These are phyloP conservation scores for Phialophora tarda DNA, from an alignment of 2,329 filamentous ascomycete genomes.

Conservation along the genomic window DNA sequence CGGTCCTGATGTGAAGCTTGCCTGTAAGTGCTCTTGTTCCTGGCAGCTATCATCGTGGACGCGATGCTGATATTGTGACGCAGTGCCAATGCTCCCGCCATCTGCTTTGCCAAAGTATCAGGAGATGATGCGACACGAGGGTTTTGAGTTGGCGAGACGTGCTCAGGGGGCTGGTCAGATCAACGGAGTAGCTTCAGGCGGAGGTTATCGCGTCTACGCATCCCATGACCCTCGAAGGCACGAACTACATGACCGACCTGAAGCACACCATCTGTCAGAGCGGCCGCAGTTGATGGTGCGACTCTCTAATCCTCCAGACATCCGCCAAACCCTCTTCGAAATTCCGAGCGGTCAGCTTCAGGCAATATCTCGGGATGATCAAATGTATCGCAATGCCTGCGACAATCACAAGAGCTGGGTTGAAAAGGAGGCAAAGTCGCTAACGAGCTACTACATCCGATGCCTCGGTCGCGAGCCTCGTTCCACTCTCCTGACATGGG, in stretches of 20 bases:
- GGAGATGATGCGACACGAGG: conserved; percentile 21
- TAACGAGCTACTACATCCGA: background rate
- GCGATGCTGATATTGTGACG: background rate
- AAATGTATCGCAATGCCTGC: background rate
- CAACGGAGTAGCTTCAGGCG: conserved; percentile 10
- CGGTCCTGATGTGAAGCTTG: conserved; percentile 5
- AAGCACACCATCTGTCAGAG: background rate
- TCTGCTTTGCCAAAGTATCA: conserved; percentile 20
- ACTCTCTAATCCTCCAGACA: background rate
- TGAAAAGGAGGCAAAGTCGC: background rate
- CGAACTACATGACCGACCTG: background rate
- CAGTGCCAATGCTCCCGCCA: conserved; percentile 23
- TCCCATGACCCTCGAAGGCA: background rate
- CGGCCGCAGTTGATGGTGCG: background rate
- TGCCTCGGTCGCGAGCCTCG: conserved; percentile 9
- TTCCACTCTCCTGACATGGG: background rate
- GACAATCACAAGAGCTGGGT: background rate
- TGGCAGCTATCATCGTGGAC: background rate
- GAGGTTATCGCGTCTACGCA: conserved; percentile 10
- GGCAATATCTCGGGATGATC: background rate
- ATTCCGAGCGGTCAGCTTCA: background rate
- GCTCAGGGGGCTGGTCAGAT: conserved; percentile 1
- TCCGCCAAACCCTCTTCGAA: background rate
- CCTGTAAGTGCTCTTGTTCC: conserved; percentile 16
- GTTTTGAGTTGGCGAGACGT: background rate